Evolutionary conservation across 257 asterid species (phyloP).

Genomic region (Solanum chmielewskii): DNA sequence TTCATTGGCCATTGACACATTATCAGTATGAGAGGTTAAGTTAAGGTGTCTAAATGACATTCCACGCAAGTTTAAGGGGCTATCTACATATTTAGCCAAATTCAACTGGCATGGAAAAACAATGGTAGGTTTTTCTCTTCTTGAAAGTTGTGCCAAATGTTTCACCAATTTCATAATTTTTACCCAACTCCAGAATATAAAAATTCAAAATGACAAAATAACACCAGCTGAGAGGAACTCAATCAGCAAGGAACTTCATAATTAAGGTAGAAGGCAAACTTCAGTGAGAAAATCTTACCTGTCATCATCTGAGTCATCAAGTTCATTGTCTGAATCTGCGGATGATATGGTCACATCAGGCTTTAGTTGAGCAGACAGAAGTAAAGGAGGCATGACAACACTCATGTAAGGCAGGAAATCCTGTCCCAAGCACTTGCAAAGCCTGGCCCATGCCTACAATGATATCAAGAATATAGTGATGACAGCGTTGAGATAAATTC

Average conservation of each 20-base stretch:
- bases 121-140: neutral
- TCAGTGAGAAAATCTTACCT: constrained; percentile 28
- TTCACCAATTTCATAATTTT: neutral
- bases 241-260: neutral
- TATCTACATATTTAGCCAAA: neutral
- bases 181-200: neutral
- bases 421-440: constrained; percentile 94
- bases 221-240: neutral
- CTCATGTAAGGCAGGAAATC: constrained; percentile 95
- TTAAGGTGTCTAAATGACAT: neutral
- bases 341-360: constrained; percentile 89
- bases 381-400: constrained; percentile 94
- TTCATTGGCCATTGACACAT: neutral
- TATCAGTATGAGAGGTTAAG: neutral
- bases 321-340: constrained; percentile 76
- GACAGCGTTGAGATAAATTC: neutral
- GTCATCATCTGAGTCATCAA: constrained; percentile 85
- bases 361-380: constrained; percentile 88
- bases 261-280: neutral
- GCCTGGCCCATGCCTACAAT: constrained; percentile 90
- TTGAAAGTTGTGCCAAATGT: neutral
- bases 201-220: neutral
- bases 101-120: neutral
- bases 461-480: neutral
- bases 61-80: neutral